phyloP scores from a whole-genome alignment of 164 flowering plant genomes.

The Berberis thunbergii region DNA sequence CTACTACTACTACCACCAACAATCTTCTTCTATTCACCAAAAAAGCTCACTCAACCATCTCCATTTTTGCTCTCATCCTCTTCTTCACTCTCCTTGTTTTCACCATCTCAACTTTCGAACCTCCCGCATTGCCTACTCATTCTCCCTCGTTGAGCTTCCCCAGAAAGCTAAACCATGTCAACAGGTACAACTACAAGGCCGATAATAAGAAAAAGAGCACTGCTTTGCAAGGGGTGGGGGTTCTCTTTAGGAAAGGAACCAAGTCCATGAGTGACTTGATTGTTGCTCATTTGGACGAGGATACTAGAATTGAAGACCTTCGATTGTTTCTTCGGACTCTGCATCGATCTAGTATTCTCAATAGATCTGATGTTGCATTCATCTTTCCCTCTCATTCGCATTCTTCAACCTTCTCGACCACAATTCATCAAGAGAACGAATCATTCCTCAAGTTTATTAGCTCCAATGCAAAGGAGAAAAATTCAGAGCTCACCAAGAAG shows the following conservation, averaged over 20 bases:
- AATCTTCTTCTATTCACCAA: constrained; percentile 23
- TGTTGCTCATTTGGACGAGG: constrained; percentile 54
- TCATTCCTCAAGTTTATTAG: constrained; percentile 40
- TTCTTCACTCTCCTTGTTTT: constrained; percentile 64
- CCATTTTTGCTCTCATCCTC: constrained; percentile 51
- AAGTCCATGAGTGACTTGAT: constrained; percentile 60
- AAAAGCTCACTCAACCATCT: constrained; percentile 71
- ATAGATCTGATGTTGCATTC: constrained; percentile 48
- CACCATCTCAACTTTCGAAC: constrained; percentile 61
- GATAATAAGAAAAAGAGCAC: neutral
- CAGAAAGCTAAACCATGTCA: constrained; percentile 20
- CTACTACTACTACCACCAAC: constrained; percentile 6
- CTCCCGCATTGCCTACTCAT: constrained; percentile 15
- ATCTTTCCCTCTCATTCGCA: constrained; percentile 25
- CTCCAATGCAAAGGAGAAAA: neutral
- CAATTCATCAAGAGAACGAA: constrained; percentile 48
- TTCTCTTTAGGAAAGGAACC: constrained; percentile 52
- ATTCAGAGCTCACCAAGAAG: constrained; percentile 10
- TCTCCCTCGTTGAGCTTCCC: neutral
- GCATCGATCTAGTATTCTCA: constrained; percentile 43
- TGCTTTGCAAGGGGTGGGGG: constrained; percentile 82
- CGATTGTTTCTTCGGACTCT: constrained; percentile 41
- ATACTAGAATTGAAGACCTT: constrained; percentile 24
- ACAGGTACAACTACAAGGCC: neutral
- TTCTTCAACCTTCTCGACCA: constrained; percentile 14